Conservation (phyloP, 257 asterid genomes). For the Rhazya stricta region DNA sequence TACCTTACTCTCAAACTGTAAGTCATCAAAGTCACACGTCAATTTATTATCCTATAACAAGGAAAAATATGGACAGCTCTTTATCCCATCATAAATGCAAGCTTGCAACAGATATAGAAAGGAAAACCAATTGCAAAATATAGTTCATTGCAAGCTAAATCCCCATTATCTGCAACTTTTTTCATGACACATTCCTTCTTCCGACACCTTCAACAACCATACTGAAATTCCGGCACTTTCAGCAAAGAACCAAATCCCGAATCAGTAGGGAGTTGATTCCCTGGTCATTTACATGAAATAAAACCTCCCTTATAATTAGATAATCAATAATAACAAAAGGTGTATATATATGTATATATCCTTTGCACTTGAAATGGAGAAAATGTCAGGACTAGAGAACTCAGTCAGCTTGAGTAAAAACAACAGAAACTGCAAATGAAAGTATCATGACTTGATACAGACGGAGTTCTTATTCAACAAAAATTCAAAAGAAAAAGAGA, state of each 20-base stretch:
- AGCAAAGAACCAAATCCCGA: not conserved
- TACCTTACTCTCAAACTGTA: not conserved
- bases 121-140: not conserved
- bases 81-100: not conserved
- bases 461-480: not conserved
- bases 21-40: not conserved
- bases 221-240: not conserved
- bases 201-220: not conserved
- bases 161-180: not conserved
- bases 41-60: not conserved
- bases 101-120: not conserved
- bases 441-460: not conserved
- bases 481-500: conserved; percentile 10
- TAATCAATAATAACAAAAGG: no score
- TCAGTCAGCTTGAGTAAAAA: not conserved
- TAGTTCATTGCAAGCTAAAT: not conserved
- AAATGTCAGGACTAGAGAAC: not conserved
- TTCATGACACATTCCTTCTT: not conserved
- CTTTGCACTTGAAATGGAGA: not conserved
- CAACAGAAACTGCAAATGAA: not conserved
- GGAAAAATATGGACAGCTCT: not conserved
- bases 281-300: not conserved
- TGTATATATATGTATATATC: no score
- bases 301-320: not conserved
- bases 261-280: not conserved